Base-by-base conservation (phyloP, 2,329 filamentous ascomycete species). In the Colletotrichum tanaceti region DNA sequence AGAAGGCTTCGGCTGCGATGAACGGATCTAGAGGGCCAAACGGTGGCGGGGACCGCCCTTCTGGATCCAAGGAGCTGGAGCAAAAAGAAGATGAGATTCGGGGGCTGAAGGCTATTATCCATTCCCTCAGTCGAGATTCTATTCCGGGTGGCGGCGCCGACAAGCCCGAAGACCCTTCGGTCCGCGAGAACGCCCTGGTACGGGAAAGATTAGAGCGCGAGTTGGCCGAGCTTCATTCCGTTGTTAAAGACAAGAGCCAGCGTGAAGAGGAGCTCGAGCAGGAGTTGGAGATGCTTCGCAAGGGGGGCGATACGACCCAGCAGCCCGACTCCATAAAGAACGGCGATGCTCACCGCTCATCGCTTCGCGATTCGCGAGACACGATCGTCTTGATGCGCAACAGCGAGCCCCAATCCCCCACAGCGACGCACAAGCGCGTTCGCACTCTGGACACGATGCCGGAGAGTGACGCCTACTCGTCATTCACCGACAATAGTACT, bases 31-130 rank as follows among this genome's bases (percentile, higher is more conserved):
- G 75, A 49, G 60, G 57, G 5, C 22, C 39, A 14, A 79, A 7
- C 32, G 32, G 32, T 35, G 32, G 77, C 60, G 78, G 77, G 32
- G 83, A 85, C 13, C 83, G 84, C 1, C 79, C 82, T 11, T 81
- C 84, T 28, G 79, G 83, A 54, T 86, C 87, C 50, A 93, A 93
- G 78, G 94, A 97, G 71, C 80, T 98, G 38, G 94, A 97, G 77
- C 92, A 97, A 76, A 96, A 97, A 77, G 95, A 99, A 75, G 96
- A 99, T 74, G 96, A 99, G 82, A 98, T 99, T 75, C 89, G 95
- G 71, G 96, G 96, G 54, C 86, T 99, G 72, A 99, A 98, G 80
- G 95, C 96, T 50, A 98, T 99, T 76, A 98, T 99, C 70, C 95
- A 98, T 80, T 97, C 93, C 20, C 85, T 99, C 44, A 97, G 94